These are phyloP conservation scores for Areca catechu DNA, from an alignment of 176 grass and related monocot genomes.

Conservation along the genomic window DNA sequence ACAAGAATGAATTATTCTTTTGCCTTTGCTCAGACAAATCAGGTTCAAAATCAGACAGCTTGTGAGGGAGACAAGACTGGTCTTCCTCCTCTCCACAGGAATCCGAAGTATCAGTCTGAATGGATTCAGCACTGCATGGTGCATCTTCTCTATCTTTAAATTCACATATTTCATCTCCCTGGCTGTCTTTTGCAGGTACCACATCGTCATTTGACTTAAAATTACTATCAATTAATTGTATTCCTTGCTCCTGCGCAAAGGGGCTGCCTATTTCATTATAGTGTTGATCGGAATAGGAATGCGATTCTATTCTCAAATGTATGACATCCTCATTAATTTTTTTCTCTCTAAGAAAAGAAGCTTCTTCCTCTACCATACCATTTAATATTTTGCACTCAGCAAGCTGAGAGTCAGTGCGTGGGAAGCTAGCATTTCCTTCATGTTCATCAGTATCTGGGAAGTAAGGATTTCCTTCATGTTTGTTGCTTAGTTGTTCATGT, in stretches of 20 bases:
- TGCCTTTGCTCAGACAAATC: constrained; percentile 25
- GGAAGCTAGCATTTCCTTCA: constrained; percentile 13
- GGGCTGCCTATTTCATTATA: background rate
- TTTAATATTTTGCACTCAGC: constrained; percentile 18
- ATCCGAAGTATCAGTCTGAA: constrained; percentile 8
- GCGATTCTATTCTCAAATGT: constrained; percentile 19
- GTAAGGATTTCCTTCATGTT: constrained; percentile 13
- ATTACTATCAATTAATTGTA: constrained; percentile 13
- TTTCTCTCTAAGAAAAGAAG: constrained; percentile 20
- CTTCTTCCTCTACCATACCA: constrained; percentile 14
- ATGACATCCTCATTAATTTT: constrained; percentile 20
- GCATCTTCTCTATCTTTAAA: constrained; percentile 19
- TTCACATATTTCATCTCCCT: constrained; percentile 22
- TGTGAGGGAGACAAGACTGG: constrained; percentile 32
- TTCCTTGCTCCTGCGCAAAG: background rate
- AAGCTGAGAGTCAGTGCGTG: constrained; percentile 26
- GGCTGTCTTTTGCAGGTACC: constrained; percentile 15
- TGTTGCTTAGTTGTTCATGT: constrained; percentile 8
- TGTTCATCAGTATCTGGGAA: constrained; percentile 20
- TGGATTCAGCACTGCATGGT: constrained; percentile 2
- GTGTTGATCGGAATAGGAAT: constrained; percentile 8
- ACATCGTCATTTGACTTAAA: constrained; percentile 30
- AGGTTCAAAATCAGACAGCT: constrained; percentile 36
- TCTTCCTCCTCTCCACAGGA: constrained; percentile 22
- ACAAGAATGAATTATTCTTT: constrained; percentile 25